A percentile compares a stretch with the other conserved stretches of the same genome.
phyloP scores from a whole-genome alignment of 164 flowering plant species.

The Taxillus chinensis region DNA sequence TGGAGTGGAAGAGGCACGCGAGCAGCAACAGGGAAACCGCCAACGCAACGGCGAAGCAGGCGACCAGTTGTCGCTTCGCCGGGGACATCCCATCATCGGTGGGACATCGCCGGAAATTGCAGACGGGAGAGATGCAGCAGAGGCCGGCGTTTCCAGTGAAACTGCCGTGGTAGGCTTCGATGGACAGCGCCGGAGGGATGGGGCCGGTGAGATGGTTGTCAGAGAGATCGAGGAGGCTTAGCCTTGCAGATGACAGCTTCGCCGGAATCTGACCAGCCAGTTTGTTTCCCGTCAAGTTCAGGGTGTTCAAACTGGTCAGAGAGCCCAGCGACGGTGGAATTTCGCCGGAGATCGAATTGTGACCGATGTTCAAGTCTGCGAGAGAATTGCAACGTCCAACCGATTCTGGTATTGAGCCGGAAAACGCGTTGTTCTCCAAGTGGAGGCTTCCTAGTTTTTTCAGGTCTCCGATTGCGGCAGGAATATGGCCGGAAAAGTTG shows the following conservation, averaged over 20 bases:
- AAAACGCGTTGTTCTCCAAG: conserved; percentile 36
- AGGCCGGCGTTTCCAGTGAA: conserved; percentile 55
- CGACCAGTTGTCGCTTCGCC: conserved; percentile 21
- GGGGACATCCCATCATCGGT: conserved; percentile 19
- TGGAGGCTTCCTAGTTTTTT: conserved; percentile 26
- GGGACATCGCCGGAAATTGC: conserved; percentile 33
- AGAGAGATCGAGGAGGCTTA: conserved; percentile 70
- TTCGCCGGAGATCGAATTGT: conserved; percentile 42
- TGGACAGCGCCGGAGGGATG: conserved; percentile 40
- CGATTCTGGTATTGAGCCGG: conserved; percentile 47
- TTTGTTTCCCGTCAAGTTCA: conserved; percentile 51
- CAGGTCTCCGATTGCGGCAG: conserved; percentile 42
- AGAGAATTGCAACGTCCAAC: conserved; percentile 41
- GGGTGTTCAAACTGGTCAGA: conserved; percentile 36
- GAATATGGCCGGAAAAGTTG: conserved; percentile 44
- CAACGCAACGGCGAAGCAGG: conserved; percentile 27
- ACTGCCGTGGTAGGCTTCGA: conserved; percentile 42
- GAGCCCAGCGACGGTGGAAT: conserved; percentile 53
- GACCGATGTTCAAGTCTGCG: conserved; percentile 42
- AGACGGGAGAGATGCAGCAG: conserved; percentile 28
- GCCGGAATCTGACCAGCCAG: conserved; percentile 57
- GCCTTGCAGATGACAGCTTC: conserved; percentile 37
- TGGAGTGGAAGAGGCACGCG: conserved; percentile 24
- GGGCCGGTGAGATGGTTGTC: conserved; percentile 40
- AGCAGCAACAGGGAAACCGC: conserved; percentile 18